Evolutionary conservation across 2,329 filamentous ascomycete genomes (phyloP).

Genomic region (Fusarium nisikadoi): DNA sequence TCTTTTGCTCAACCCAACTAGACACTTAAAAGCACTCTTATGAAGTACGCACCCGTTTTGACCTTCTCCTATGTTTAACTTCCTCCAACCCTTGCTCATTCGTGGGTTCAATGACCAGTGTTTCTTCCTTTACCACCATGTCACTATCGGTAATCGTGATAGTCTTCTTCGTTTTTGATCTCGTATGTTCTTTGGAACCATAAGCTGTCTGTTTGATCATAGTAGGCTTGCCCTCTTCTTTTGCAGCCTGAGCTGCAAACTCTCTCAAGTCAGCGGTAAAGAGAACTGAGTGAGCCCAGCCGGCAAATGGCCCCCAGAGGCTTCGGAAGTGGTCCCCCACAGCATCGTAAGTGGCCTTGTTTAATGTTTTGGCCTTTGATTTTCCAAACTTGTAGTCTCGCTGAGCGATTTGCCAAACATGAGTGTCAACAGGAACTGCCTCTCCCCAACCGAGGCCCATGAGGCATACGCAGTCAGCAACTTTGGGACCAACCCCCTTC

Average conservation of each 20-base stretch:
- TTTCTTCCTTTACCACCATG: conserved; percentile 30
- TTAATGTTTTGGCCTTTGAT: conserved; percentile 84
- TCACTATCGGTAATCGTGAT: conserved; percentile 29
- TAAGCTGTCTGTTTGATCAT: conserved; percentile 29
- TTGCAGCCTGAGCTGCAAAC: conserved; percentile 73
- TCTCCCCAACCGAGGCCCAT: conserved; percentile 98
- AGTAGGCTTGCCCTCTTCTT: conserved; percentile 20
- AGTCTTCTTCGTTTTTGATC: conserved; percentile 43
- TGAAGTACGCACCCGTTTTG: conserved; percentile 46
- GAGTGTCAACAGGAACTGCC: conserved; percentile 94
- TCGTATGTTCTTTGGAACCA: conserved; percentile 8
- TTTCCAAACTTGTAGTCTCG: conserved; percentile 95
- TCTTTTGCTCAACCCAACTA: background rate
- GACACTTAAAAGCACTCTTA: background rate
- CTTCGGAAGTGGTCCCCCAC: conserved; percentile 89
- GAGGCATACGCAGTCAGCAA: conserved; percentile 94
- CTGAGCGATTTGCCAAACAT: conserved; percentile 98
- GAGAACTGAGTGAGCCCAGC: conserved; percentile 96
- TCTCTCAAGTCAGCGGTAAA: conserved; percentile 92
- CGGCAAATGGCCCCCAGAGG: conserved; percentile 92
- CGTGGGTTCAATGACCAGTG: conserved; percentile 10
- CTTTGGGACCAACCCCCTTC: conserved; percentile 93
- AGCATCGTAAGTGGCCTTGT: conserved; percentile 87
- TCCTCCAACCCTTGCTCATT: conserved; percentile 28
- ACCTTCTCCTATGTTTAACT: conserved; percentile 28